Evolutionary conservation across 2,329 filamentous ascomycete genomes (phyloP).

Genomic region (Talaromyces amestolkiae): DNA sequence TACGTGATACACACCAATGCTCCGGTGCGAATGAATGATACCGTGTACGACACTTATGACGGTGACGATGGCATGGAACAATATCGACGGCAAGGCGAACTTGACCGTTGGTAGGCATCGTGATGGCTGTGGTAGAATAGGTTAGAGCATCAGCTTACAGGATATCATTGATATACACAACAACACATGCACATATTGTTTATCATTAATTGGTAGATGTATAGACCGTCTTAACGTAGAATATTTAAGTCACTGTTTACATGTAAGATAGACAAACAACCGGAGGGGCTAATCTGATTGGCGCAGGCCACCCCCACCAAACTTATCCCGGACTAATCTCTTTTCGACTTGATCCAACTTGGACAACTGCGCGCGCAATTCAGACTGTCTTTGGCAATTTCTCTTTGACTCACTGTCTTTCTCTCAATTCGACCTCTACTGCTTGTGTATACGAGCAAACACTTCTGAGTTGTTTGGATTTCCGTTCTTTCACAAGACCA

Average conservation of each 20-base stretch:
- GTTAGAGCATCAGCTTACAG: slow-evolving; percentile 17
- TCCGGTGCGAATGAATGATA: slow-evolving; percentile 12
- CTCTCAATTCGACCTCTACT: not conserved
- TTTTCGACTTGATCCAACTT: slow-evolving; percentile 9
- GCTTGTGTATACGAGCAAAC: not conserved
- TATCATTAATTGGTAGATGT: not conserved
- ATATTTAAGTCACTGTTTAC: too few species aligned
- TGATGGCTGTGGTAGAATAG: slow-evolving; percentile 19
- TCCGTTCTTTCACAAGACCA: not conserved
- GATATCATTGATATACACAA: slow-evolving; percentile 19
- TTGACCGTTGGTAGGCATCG: slow-evolving; percentile 12
- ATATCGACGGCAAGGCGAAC: slow-evolving; percentile 3
- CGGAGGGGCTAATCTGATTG: slow-evolving; percentile 1
- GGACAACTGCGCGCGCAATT: slow-evolving; percentile 9
- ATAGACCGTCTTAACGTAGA: not conserved
- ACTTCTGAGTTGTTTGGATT: not conserved
- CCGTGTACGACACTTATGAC: slow-evolving; percentile 8
- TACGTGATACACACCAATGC: slow-evolving; percentile 14
- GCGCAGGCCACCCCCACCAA: slow-evolving; percentile 1
- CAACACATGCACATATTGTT: slow-evolving; percentile 10
- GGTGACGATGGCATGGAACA: slow-evolving; percentile 8
- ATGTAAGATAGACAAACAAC: not conserved
- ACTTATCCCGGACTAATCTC: not conserved
- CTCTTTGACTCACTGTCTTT: not conserved
- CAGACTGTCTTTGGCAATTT: not conserved